Evolutionary conservation across 75 land plant species (phyloP).

Genomic region (Chamaecyparis obtusa): DNA sequence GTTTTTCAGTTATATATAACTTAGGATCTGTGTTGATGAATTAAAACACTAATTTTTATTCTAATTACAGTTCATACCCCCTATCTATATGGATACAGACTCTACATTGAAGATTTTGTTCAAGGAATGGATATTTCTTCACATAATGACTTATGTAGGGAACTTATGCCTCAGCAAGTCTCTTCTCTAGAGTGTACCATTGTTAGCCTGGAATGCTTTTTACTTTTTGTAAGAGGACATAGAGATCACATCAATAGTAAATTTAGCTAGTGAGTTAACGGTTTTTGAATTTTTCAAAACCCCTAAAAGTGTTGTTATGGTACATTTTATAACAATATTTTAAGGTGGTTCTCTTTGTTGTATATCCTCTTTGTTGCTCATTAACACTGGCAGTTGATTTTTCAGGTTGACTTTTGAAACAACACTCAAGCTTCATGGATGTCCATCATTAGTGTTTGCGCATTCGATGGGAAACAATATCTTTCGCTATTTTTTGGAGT

Average conservation of each 20-base stretch:
- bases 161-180: not conserved
- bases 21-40: not conserved
- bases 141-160: not conserved
- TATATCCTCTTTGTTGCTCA: constrained; percentile 7
- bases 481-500: constrained; percentile 97
- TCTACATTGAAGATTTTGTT: not conserved
- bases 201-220: not conserved
- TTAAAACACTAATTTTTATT: not conserved
- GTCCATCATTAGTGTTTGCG: constrained; percentile 95
- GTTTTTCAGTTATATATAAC: too few relatives aligned
- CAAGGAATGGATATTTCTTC: not conserved
- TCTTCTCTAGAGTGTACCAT: not conserved
- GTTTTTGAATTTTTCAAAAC: not conserved
- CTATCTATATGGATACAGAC: not conserved
- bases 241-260: not conserved
- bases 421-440: constrained; percentile 94
- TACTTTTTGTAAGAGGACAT: not conserved
- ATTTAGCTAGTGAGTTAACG: not conserved
- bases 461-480: constrained; percentile 98
- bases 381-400: not conserved
- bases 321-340: not conserved
- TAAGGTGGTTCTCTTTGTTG: constrained; percentile 1
- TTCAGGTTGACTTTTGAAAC: constrained; percentile 95
- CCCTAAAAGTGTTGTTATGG: not conserved
- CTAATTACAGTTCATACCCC: not conserved